Evolutionary conservation across 148 eudicot species (phyloP).

Genomic region (Pouteria glomerata): DNA sequence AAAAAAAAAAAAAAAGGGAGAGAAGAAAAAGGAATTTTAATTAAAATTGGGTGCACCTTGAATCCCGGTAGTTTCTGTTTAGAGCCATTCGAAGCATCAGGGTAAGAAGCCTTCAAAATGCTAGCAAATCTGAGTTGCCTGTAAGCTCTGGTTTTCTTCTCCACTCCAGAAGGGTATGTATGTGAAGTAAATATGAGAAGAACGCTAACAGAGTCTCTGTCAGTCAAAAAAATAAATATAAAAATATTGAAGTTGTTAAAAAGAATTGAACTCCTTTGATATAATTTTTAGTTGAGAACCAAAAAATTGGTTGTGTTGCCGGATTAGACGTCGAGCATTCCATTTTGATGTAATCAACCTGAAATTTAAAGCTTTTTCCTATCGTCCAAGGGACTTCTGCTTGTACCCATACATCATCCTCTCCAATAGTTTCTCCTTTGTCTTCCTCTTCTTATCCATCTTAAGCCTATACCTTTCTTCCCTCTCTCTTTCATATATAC

Average conservation of each 20-base stretch:
- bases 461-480: constrained; percentile 80
- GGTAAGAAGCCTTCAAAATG: background rate
- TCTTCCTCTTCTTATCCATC: constrained; percentile 96
- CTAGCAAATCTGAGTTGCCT: background rate
- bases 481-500: constrained; percentile 86
- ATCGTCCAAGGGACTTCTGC: constrained; percentile 78
- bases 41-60: background rate
- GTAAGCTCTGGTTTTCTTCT: background rate
- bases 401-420: constrained; percentile 73
- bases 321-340: background rate
- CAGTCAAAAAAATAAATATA: constrained; percentile 1
- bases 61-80: background rate
- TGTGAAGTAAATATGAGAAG: background rate
- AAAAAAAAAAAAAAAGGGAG: too few relatives aligned
- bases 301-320: background rate
- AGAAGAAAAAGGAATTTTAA: background rate
- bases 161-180: background rate
- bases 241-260: constrained; percentile 6
- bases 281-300: background rate
- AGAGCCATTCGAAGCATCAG: background rate
- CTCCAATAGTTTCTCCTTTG: constrained; percentile 65
- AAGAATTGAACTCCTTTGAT: background rate
- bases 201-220: background rate
- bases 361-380: constrained; percentile 1
- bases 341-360: background rate